Base-by-base conservation (phyloP, 352 stramenopile genomes). In the Ophiocytium majus region DNA sequence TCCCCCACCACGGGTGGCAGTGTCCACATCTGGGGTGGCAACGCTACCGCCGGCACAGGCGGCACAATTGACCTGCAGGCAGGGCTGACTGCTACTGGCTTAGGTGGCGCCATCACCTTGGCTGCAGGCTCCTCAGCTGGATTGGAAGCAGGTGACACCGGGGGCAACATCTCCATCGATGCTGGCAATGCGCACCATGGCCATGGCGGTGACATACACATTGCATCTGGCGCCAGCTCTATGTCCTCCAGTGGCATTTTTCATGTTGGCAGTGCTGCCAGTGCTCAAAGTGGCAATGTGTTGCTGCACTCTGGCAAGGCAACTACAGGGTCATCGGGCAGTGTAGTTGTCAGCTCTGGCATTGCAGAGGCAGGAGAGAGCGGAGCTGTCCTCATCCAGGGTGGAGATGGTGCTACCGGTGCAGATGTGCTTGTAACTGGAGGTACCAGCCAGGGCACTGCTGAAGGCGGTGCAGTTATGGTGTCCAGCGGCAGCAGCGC, bases 391-490 rank as follows among this genome's bases (percentile, higher is more conserved):
- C 32, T 43, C 5, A 78, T 78, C 14, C 5, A 78, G 66, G 32
- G 32, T 14, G 66, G 66, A 5, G 32, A 5, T 78, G 66, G 66
- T 78, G 35, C 14, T 17, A 78, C 32, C 5, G 66, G 66, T 43
- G 66, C 32, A 78, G 35, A 78, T 43, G 32, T 78, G 35, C 32
- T 17, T 5, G 32, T 78, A 17, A 43, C 66, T 78, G 66, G 66
- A 5, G 35, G 66, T 14, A 78, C 5, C 35, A 78, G 32, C 14
- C 32, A 14, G 10, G 32, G 35, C 35, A 17, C 5, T 14, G 66
- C 66, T 17, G 35, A 43, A 43, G 66, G 66, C 5, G 66, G 66
- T 5, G 5, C 66, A 43, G 66, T 78, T 14, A 17, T 43, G 5
- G 35, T 78, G 5, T 17, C 35, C 32, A 43, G 32, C 32, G 66